Evolutionary conservation across 2,329 filamentous ascomycete genomes (phyloP), one percentile per base, ranked within the genome.

Genomic region (Calonectria pteridis): DNA sequence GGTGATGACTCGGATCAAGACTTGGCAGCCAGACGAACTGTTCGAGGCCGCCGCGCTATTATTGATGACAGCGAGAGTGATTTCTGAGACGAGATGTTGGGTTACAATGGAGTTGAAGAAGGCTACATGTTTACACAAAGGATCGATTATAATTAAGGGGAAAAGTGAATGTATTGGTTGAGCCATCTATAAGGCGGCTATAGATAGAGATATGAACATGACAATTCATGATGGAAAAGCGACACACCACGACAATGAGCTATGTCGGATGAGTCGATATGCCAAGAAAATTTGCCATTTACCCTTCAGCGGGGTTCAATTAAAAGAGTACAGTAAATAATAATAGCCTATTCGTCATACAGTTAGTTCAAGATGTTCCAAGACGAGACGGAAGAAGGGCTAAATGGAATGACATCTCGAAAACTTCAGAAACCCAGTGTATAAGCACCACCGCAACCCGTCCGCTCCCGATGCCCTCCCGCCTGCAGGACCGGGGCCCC

Each of bases 401-500:
- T 55, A 46, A 73, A 72, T 43, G 29, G 14, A 35, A 66, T 66
- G 18, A 73, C 72, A 81, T 81, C 80, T 84, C 81, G 76, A 80
- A 71, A 79, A 79, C 77, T 76, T 87, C 85, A 87, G 85, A 86
- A 86, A 86, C 85, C 85, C 84, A 81, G 76, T 78, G 82, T 87
- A 85, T 84, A 87, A 87, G 85, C 85, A 87, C 83, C 79, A 87
- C 85, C 78, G 77, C 85, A 82, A 81, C 79, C 84, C 81, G 82
- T 84, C 72, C 77, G 77, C 77, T 78, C 75, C 81, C 81, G 77
- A 77, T 74, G 77, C 76, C 76, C 76, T 66, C 71, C 74, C 80
- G 71, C 71, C 72, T 79, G 72, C 70, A 73, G 67, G 58, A 72
- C 74, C 73, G 69, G 68, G 66, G 58, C 71, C 63, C 53, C 71